Evolutionary conservation across 352 stramenopile genomes (phyloP).

Genomic region (Globisporangium recalcitrans): DNA sequence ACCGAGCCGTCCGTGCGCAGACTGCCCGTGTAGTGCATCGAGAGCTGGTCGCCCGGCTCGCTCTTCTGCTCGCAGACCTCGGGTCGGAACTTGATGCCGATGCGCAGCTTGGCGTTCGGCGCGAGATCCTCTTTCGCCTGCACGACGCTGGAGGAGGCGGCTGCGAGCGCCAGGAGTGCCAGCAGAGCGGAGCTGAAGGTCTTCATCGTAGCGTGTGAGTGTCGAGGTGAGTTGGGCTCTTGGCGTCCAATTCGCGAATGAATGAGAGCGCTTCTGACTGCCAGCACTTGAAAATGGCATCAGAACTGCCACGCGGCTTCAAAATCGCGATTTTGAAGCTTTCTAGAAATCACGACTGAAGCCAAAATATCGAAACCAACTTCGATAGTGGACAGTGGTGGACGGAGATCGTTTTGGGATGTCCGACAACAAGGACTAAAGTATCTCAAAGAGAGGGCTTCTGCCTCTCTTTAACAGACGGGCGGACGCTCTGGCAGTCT

Average conservation of each 20-base stretch:
- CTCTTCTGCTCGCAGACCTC: conserved; percentile 67
- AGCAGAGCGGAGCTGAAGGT: conserved; percentile 16
- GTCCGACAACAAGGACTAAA: too few species aligned
- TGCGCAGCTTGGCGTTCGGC: conserved; percentile 56
- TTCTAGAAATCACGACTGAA: too few species aligned
- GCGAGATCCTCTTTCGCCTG: conserved; percentile 71
- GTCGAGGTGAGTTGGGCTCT: not conserved
- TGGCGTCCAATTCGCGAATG: conserved; percentile 12
- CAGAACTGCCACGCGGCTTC: conserved; percentile 25
- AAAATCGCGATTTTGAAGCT: too few species aligned
- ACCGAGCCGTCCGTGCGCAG: conserved; percentile 94
- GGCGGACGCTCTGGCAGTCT: too few species aligned
- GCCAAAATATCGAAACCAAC: too few species aligned
- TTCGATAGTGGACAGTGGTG: too few species aligned
- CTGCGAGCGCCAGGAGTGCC: conserved; percentile 31
- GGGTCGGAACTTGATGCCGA: conserved; percentile 77
- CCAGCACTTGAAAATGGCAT: conserved; percentile 5
- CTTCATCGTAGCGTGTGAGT: conserved; percentile 37
- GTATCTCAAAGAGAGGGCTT: too few species aligned
- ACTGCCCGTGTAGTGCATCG: conserved; percentile 95
- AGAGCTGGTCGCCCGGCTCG: conserved; percentile 84
- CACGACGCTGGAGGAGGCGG: conserved; percentile 16
- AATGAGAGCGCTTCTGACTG: not conserved
- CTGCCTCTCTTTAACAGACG: too few species aligned
- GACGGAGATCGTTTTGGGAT: too few species aligned